Base-by-base conservation (phyloP, 805 yeast genomes). In the Wickerhamiella spandovensis region DNA sequence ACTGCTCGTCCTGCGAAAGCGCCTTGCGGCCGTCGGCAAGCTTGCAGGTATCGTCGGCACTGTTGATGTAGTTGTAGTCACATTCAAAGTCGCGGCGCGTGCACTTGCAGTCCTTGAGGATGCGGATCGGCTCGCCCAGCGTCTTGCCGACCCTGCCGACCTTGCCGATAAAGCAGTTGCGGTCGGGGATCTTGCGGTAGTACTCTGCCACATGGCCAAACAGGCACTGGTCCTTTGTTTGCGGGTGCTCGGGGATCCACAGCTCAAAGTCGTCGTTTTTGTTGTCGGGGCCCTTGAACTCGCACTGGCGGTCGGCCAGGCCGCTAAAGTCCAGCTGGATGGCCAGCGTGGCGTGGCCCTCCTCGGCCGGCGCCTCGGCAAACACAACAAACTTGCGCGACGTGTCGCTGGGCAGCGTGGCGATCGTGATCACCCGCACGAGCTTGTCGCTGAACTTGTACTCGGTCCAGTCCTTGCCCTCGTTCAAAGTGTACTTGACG, bases 331-430 rank as follows among this genome's bases (percentile, higher is more conserved):
- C 87, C 28, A 84, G 56, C 24, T 78, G 72, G 46, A 71, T 67
- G 0, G 76, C 70, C 13, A 69, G 63, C 0, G 84, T 75, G 41
- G 67, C 60, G 15, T 64, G 72, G 37, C 76, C 80, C 38, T 67
- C 64, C 9, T 70, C 63, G 15, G 71, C 64, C 9, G 75, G 73
- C 8, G 74, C 66, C 51, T 65, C 65, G 0, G 76, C 80, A 56
- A 88, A 73, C 3, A 92, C 62, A 45, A 85, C 58, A 61, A 92
- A 88, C 59, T 81, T 80, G 53, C 88, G 69, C 2, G 95, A 79
- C n/a, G 87, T 84, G 64, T 90, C 97, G 1, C 86, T 75, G 4
- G 97, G 97, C 32, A 87, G 88, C 0, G 97, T 90, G 0, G 87
- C 84, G 53, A 90, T 70, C 61, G 92, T 97, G 41, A 70, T 63